phyloP scores from a whole-genome alignment of 129 eudicot species.

The sunflower (Helianthus annuus) region HanXRQr2.0-SUNRISE NC_035444.2:35583737-35584236 shows the following conservation, averaged over 20 bases:
- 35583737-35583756: no score
- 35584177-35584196: neutral
- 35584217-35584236: no score
- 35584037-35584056: slow-evolving; percentile 49
- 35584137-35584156: slow-evolving; percentile 38
- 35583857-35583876: neutral
- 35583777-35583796: no score
- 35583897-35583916: neutral
- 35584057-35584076: slow-evolving; percentile 50
- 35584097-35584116: slow-evolving; percentile 50
- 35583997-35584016: slow-evolving; percentile 38
- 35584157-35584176: slow-evolving; percentile 20
- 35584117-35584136: slow-evolving; percentile 49
- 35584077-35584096: slow-evolving; percentile 58
- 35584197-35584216: slow-evolving; percentile 7
- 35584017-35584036: slow-evolving; percentile 49
- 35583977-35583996: slow-evolving; percentile 45
- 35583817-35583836: no score
- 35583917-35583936: slow-evolving; percentile 38
- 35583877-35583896: neutral
- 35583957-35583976: slow-evolving; percentile 45
- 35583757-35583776: no score
- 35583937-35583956: slow-evolving; percentile 43
- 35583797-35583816: no score
- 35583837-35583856: neutral